These are phyloP conservation scores for Aspergillus oerlinghausenensis DNA, from an alignment of 2,329 filamentous ascomycete genomes.

Conservation along the genomic window DNA sequence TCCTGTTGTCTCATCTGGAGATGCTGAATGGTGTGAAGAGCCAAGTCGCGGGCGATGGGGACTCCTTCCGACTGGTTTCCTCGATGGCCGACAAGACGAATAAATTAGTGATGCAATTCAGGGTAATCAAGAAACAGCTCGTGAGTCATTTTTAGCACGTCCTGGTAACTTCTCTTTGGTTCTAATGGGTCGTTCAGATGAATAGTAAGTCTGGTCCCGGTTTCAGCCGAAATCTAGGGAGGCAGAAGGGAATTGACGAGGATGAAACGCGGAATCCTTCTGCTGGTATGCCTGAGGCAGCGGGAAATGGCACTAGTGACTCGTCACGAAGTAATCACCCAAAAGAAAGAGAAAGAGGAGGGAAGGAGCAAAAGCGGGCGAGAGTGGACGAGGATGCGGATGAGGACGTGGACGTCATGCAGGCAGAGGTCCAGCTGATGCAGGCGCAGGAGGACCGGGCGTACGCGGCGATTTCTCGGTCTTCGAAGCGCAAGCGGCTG, in stretches of 20 bases:
- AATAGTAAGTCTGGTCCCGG: background rate
- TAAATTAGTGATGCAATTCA: constrained; percentile 34
- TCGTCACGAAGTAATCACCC: background rate
- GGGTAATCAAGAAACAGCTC: constrained; percentile 31
- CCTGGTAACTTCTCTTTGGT: background rate
- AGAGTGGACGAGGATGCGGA: constrained; percentile 11
- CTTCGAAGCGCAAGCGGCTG: constrained; percentile 21
- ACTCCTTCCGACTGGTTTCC: constrained; percentile 28
- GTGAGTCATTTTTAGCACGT: constrained; percentile 20
- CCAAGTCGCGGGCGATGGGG: constrained; percentile 24
- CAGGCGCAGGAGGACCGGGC: background rate
- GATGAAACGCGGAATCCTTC: background rate
- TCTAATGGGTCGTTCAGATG: background rate
- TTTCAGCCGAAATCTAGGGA: background rate
- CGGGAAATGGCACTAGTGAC: background rate
- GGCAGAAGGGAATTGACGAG: background rate
- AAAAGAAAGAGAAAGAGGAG: constrained; percentile 6
- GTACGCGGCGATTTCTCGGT: background rate
- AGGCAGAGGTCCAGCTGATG: background rate
- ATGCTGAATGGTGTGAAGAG: constrained; percentile 33
- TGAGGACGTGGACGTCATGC: constrained; percentile 11
- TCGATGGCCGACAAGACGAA: constrained; percentile 38
- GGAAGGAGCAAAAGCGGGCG: constrained; percentile 13
- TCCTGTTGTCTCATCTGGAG: constrained; percentile 36
- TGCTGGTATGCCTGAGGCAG: background rate